Evolutionary conservation across 495 filamentous ascomycete species (phyloP), one percentile per base, ranked within the genome.

Genomic region (Melanomma pulvis-pyrius): DNA sequence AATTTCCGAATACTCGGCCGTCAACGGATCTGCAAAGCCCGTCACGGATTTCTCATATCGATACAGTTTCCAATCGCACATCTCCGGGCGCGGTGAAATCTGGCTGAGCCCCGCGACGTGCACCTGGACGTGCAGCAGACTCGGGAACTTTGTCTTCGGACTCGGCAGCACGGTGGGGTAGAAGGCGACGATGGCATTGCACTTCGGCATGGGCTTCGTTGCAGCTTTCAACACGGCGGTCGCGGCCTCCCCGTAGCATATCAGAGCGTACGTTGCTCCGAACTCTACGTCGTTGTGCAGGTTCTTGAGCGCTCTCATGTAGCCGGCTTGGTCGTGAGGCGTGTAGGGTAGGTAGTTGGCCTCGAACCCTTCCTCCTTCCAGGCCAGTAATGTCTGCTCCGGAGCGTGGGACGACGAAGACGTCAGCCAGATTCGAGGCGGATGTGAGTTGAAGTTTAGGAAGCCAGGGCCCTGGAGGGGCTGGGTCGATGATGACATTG

Each of bases 11-110:
- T 81, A 88, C 30, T 78, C 76, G 2, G 80, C 78, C 59, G 81
- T 67, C 17, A 82, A 76, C 5, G 75, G 73, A 71, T 88, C 87
- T 1, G 86, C 87, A 65, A 90, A 90, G 0, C 87, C 87, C 26
- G 28, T 28, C 32, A 15, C n/a, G 22, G 34, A 63, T 5, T 34
- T 22, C 25, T 66, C 66, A 57, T 72, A 72, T 17, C 46, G 36
- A 47, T 72, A 72, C 15, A 26, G 32, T 28, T 58, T 68, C 49
- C 46, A 71, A 36, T 56, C 63, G 25, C 55, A 67, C 52, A 19
- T 46, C n/a, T 68, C 61, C 29, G 59, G 47, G 0, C 79, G 74
- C 51, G 48, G 76, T 13, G 50, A 65, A 3, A 36, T 22, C 25
- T 68, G 65, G 21, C 60, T 69, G 41, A 62, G 54, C 15, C 36